phyloP scores from a whole-genome alignment of 2,329 filamentous ascomycete genomes.

The Lecanoromycetidae sp. region DNA sequence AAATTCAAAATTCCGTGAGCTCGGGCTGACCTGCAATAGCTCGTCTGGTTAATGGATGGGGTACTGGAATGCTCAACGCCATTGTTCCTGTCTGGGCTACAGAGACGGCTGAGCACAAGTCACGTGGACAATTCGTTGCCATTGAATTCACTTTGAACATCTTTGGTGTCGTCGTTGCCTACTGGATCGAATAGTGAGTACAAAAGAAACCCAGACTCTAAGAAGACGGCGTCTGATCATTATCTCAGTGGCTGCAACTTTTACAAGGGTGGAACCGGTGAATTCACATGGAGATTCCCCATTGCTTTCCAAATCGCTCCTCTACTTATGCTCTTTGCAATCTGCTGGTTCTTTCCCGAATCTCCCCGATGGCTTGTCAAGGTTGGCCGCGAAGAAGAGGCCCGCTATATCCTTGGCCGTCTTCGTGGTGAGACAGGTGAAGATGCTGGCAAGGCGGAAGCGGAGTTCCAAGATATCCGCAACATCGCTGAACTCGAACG shows the following conservation, averaged over 20 bases:
- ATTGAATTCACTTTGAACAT: slow-evolving; percentile 66
- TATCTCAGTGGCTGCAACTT: slow-evolving; percentile 40
- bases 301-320: slow-evolving; percentile 59
- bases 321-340: slow-evolving; percentile 43
- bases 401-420: slow-evolving; percentile 50
- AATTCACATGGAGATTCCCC: slow-evolving; percentile 56
- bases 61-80: slow-evolving; percentile 57
- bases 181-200: slow-evolving; percentile 43
- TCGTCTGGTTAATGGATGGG: slow-evolving; percentile 51
- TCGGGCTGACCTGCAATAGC: slow-evolving; percentile 26
- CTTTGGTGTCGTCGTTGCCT: slow-evolving; percentile 53
- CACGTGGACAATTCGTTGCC: slow-evolving; percentile 56
- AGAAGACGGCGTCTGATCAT: background rate
- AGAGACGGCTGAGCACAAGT: slow-evolving; percentile 55
- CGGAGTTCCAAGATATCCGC: slow-evolving; percentile 57
- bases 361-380: slow-evolving; percentile 57
- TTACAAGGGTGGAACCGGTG: slow-evolving; percentile 44
- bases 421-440: slow-evolving; percentile 48
- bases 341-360: slow-evolving; percentile 58
- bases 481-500: slow-evolving; percentile 52
- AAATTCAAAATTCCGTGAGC: slow-evolving; percentile 5
- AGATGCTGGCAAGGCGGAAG: slow-evolving; percentile 43
- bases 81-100: slow-evolving; percentile 62
- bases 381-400: slow-evolving; percentile 53
- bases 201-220: background rate